Conservation (phyloP, 768 basidiomycete species). For the Chalciporus piperatus region DNA sequence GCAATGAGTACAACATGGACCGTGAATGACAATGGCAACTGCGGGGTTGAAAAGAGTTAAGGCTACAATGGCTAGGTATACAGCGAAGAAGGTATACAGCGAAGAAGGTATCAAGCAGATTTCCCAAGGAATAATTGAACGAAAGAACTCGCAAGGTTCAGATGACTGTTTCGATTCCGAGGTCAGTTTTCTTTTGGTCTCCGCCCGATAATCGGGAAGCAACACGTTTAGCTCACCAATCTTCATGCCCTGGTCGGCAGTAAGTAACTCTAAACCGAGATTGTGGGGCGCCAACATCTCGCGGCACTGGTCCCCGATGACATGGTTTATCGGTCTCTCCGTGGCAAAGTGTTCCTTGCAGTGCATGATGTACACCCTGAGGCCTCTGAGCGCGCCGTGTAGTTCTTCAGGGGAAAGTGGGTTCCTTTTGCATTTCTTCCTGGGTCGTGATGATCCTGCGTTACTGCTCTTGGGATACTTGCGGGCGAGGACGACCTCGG, state of each 20-base stretch:
- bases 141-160: slow-evolving; percentile 19
- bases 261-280: slow-evolving; percentile 71
- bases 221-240: slow-evolving; percentile 55
- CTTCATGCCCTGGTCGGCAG: slow-evolving; percentile 76
- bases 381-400: slow-evolving; percentile 50
- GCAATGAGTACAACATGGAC: neutral
- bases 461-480: slow-evolving; percentile 28
- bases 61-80: slow-evolving; percentile 41
- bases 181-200: no score
- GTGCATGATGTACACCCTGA: slow-evolving; percentile 79
- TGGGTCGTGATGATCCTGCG: slow-evolving; percentile 9
- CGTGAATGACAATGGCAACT: neutral
- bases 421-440: slow-evolving; percentile 39
- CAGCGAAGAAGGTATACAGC: slow-evolving; percentile 32
- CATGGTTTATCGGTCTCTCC: slow-evolving; percentile 52
- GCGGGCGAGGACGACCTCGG: slow-evolving; percentile 56
- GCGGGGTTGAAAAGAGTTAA: slow-evolving; percentile 18
- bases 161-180: slow-evolving; percentile 30
- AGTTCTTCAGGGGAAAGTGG: slow-evolving; percentile 43
- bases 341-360: slow-evolving; percentile 73
- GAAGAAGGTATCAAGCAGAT: slow-evolving; percentile 18
- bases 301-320: slow-evolving; percentile 74
- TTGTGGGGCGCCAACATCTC: slow-evolving; percentile 54
- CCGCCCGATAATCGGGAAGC: neutral
- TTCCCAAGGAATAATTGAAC: slow-evolving; percentile 8